Conservation (phyloP, 1,284 basidiomycete genomes). For the Cryptococcus sp. region DNA sequence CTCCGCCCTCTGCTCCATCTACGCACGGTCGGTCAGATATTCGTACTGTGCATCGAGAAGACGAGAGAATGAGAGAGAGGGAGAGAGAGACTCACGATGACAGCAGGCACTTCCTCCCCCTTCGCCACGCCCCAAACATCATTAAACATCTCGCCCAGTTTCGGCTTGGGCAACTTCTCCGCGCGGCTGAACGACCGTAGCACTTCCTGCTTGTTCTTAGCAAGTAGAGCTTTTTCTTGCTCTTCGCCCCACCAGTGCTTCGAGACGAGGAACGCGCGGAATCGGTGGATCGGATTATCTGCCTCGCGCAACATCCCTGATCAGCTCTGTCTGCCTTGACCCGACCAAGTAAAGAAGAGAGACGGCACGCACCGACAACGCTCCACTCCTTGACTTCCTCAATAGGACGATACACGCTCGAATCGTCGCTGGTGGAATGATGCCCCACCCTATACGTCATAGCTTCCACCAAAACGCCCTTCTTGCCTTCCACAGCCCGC, state of each 20-base stretch:
- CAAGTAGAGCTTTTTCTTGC: conserved; percentile 72
- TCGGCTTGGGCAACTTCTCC: conserved; percentile 69
- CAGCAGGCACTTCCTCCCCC: conserved; percentile 79
- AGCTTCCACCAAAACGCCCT: conserved; percentile 85
- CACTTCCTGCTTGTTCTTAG: conserved; percentile 70
- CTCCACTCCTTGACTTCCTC: conserved; percentile 85
- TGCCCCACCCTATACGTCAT: conserved; percentile 95
- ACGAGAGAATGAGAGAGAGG: background rate
- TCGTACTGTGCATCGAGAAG: too few species aligned
- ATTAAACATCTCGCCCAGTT: conserved; percentile 77
- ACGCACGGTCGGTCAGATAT: background rate
- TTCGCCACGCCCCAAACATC: conserved; percentile 65
- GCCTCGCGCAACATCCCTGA: too few species aligned
- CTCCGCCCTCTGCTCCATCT: conserved; percentile 84
- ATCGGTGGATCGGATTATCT: conserved; percentile 85
- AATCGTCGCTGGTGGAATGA: conserved; percentile 93
- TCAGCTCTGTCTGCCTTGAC: background rate
- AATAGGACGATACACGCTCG: conserved; percentile 81
- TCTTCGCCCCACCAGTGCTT: conserved; percentile 81
- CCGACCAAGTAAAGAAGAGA: background rate
- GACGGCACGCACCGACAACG: conserved; percentile 59
- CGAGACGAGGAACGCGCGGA: conserved; percentile 78
- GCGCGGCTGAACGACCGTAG: conserved; percentile 75
- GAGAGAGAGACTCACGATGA: conserved; percentile 64
- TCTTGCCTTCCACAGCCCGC: conserved; percentile 73